A percentile compares a stretch with the other conserved stretches of the same genome.
phyloP scores from a whole-genome alignment of 2,329 filamentous ascomycete genomes.

The Trichophyton rubrum region DNA sequence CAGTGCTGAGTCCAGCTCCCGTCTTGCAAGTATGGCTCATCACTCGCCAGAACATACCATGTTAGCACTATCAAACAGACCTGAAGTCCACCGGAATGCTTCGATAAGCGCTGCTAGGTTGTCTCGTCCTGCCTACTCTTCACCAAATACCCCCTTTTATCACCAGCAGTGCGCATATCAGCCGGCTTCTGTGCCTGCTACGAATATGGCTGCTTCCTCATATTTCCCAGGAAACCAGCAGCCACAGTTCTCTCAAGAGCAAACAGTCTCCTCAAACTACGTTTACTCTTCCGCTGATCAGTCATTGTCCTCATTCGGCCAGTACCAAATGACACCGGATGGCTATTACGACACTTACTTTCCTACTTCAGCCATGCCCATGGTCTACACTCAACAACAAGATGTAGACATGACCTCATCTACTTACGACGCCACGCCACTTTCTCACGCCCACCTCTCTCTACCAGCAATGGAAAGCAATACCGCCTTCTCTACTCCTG shows the following conservation, averaged over 20 bases:
- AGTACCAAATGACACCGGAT: not conserved
- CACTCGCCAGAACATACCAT: not conserved
- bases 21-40: constrained; percentile 19
- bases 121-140: not conserved
- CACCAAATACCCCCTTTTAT: not conserved
- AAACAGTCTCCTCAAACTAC: not conserved
- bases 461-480: constrained; percentile 5
- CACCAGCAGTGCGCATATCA: not conserved
- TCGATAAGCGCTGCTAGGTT: not conserved
- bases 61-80: not conserved
- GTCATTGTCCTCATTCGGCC: not conserved
- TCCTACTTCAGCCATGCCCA: not conserved
- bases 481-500: constrained; percentile 27
- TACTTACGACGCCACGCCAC: not conserved
- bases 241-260: not conserved
- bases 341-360: not conserved
- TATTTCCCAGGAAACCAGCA: not conserved
- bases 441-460: not conserved
- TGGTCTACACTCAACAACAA: not conserved
- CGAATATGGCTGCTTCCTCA: not conserved
- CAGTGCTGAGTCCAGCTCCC: constrained; percentile 58
- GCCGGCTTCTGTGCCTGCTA: not conserved
- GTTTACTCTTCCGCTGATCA: not conserved
- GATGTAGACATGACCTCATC: not conserved
- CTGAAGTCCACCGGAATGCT: not conserved